Evolutionary conservation across 2,329 filamentous ascomycete species (phyloP), one percentile per base, ranked within the genome.

Genomic region (Fusarium compactum): DNA sequence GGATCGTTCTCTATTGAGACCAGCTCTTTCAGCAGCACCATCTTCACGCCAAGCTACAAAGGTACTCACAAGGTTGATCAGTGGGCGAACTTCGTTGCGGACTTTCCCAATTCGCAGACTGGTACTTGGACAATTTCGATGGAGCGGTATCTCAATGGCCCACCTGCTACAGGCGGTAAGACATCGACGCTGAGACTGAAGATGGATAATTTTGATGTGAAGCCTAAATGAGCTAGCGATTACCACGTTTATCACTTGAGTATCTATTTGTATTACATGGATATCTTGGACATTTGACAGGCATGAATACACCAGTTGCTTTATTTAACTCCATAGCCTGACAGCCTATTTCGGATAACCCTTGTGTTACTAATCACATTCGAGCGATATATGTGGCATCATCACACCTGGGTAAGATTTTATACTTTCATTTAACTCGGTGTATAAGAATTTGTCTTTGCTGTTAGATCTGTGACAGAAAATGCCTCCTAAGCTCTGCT

Each of bases 121-220:
- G 54, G 58, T 0, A 44, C 34, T 24, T 62, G 58, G 54, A 62
- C 34, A 2, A 43, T 62, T 34, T 59, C 54, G 4, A 51, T 60
- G 44, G 54, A 62, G 34, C 60, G 58, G 58, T 62, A 59, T 24
- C 18, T 38, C 6, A n/a, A 24, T 16, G 2, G 2, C 16, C 9
- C 22, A 1, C 9, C 41, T 9, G 12, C n/a, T 3, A 2, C 14
- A 0, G 55, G n/a, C 1, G 24, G 2, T 0, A 62, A 62, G 34
- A 34, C 54, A 18, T 44, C 55, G 3, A 59, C 16, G 0, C n/a
- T 62, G 22, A 59, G 20, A 29, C 8, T 62, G 8, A 62, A 62
- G 44, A 41, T 62, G 29, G 58, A 62, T 3, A 62, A 38, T 9
- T 62, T 62, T 30, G 8, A 5, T 14, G 55, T 60, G 1, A 62